Evolutionary conservation across 257 asterid genomes (phyloP).

Genomic region (Solanum chmielewskii): DNA sequence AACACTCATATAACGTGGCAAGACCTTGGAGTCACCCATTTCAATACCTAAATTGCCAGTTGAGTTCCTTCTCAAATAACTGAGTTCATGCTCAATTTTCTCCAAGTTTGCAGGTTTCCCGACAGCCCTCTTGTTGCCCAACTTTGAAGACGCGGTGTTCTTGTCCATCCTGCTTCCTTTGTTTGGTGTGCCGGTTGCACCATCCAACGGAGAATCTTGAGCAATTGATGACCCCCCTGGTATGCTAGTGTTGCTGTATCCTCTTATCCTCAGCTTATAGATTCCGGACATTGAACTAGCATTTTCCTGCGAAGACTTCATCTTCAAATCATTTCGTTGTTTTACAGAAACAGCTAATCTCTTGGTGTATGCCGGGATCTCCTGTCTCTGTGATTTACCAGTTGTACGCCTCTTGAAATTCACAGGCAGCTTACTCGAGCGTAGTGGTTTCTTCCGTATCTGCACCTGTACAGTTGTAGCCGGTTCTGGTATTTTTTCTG

Average conservation of each 20-base stretch:
- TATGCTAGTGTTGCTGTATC: neutral
- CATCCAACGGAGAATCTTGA: neutral
- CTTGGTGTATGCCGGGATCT: neutral
- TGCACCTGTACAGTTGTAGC: neutral
- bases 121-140: neutral
- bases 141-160: neutral
- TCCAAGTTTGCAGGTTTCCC: neutral
- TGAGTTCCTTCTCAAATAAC: constrained; percentile 8
- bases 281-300: neutral
- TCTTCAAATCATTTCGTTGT: neutral
- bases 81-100: neutral
- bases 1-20: constrained; percentile 13
- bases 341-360: neutral
- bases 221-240: neutral
- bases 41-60: neutral
- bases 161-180: neutral
- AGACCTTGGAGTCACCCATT: neutral
- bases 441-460: neutral
- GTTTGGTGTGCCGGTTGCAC: neutral
- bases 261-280: neutral
- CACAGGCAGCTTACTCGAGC: neutral
- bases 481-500: neutral
- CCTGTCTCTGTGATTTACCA: neutral
- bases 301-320: neutral
- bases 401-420: neutral